Conservation (phyloP, 768 basidiomycete species). For the Mycena indigotica region DNA sequence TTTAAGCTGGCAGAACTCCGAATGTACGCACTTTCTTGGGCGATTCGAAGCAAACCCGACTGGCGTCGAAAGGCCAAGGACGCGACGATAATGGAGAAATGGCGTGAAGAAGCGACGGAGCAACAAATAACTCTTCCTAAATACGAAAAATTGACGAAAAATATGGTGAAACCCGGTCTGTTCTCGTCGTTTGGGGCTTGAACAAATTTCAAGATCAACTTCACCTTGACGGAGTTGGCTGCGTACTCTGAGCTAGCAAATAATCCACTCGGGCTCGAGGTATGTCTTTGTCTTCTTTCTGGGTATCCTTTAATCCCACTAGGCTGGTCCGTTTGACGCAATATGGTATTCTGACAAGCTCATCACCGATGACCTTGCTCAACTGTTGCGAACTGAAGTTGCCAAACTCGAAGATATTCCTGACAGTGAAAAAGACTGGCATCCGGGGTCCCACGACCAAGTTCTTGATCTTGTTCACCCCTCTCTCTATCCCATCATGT, state of each 20-base stretch:
- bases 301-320: neutral
- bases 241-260: conserved; percentile 19
- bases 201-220: conserved; percentile 18
- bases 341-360: conserved; percentile 25
- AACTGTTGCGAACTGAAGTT: conserved; percentile 27
- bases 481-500: conserved; percentile 42
- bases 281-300: neutral
- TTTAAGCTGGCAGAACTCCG: conserved; percentile 20
- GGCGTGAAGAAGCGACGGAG: conserved; percentile 19
- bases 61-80: conserved; percentile 19
- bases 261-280: conserved; percentile 17
- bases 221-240: conserved; percentile 20
- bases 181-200: neutral
- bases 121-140: conserved; percentile 6
- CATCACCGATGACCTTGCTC: conserved; percentile 4
- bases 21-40: conserved; percentile 22
- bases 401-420: conserved; percentile 37
- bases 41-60: conserved; percentile 18
- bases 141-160: conserved; percentile 6
- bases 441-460: conserved; percentile 42
- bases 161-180: conserved; percentile 12
- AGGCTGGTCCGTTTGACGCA: conserved; percentile 19
- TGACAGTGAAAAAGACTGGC: conserved; percentile 44
- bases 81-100: conserved; percentile 15
- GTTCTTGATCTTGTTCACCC: conserved; percentile 52